A percentile compares a stretch with the other conserved stretches of the same genome.
phyloP scores from a whole-genome alignment of 108 stramenopile species.

The Conticribra weissflogii region DNA sequence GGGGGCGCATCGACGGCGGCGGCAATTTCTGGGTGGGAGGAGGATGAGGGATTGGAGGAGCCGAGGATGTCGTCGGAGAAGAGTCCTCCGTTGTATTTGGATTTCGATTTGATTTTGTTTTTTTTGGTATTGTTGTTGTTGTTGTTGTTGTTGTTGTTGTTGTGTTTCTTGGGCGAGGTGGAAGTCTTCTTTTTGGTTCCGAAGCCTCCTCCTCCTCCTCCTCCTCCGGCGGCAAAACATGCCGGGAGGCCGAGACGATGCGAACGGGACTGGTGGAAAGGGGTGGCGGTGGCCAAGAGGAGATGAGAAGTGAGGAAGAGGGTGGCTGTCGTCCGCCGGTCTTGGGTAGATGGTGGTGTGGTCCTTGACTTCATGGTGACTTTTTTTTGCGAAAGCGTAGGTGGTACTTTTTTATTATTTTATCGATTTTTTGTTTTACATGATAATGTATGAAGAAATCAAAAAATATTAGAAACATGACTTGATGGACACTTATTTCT shows the following conservation, averaged over 20 bases:
- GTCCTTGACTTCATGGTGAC: no score
- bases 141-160: not conserved
- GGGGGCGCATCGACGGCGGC: conserved; percentile 37
- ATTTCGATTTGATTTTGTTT: not conserved
- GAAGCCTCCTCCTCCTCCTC: not conserved
- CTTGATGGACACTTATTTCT: no score
- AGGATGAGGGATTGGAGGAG: no score
- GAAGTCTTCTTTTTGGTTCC: not conserved
- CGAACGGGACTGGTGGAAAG: not conserved
- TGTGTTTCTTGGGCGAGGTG: not conserved
- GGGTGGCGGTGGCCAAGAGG: not conserved
- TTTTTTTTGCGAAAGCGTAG: no score
- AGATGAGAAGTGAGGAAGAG: not conserved
- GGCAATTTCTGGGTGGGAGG: no score
- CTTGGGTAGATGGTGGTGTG: no score
- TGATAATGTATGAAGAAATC: no score
- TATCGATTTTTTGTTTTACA: no score
- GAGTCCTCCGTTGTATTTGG: not conserved
- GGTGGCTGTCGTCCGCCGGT: not conserved
- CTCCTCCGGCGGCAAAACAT: conserved; percentile 8
- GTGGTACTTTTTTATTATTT: no score
- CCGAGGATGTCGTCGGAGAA: not conserved
- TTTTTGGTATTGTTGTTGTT: not conserved
- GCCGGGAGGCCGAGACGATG: not conserved
- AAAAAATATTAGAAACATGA: no score